Base-by-base conservation (phyloP, 2,329 filamentous ascomycete species). In the Apiospora koreana region DNA sequence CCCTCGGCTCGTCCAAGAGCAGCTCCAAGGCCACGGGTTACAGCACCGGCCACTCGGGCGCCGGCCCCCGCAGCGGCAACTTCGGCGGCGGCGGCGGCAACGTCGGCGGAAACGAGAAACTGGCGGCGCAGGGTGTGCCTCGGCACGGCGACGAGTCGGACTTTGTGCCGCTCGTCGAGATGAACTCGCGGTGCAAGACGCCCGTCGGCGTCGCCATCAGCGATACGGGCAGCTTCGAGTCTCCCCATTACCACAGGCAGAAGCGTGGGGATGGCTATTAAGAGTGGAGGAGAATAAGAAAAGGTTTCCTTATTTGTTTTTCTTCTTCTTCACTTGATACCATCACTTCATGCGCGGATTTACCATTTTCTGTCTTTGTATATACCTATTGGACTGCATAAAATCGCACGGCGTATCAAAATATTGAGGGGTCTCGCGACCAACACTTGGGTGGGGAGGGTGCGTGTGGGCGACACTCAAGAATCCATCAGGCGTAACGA, bases 121-220 rank as follows among this genome's bases (percentile, higher is more conserved):
- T 65, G 6, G 9, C 45, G 18, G 16, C 46, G 5, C 45, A 66
- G 28, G 68, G 66, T 35, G 35, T 65, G 21, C 72, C 71, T 12
- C 69, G 69, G n/a, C 71, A 31, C 28, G 71, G 72, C n/a, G 71
- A 72, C 68, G 72, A 72, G 67, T 45, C 69, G n/a, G 72, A 73
- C 65, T 73, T 73, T 46, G 71, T 73, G 25, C 72, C 72, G 3
- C 69, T 73, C 43, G 72, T 72, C 23, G 71, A 74, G 12, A 68
- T 73, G 16, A 64, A 62, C 48, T 43, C 67, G 23, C 23, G 10
- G n/a, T 4, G 10, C 35, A 65, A 67, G 46, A 65, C 68, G 58
- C 42, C 54, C 21, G 38, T 68, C 28, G 45, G 48, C 41, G 28
- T 62, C 7, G 65, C 65, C 25, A n/a, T 70, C 41, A 58, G 65